Conservation (phyloP, 164 flowering plant species). For the Liriodendron chinense region DNA sequence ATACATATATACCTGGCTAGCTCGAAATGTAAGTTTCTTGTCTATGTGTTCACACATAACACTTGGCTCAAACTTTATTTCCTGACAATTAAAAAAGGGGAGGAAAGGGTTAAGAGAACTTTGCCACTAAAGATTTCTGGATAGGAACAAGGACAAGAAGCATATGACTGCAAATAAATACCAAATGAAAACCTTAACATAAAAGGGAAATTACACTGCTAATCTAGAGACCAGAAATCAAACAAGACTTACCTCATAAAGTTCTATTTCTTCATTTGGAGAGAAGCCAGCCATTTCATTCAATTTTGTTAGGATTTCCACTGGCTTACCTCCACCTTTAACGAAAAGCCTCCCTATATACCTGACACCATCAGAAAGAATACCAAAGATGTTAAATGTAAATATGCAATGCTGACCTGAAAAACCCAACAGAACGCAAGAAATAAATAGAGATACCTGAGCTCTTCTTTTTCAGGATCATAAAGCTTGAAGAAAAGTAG, state of each 20-base stretch:
- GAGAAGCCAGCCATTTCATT: slow-evolving; percentile 91
- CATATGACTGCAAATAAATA: background rate
- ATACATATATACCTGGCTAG: slow-evolving; percentile 61
- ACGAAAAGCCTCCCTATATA: slow-evolving; percentile 90
- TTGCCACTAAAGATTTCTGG: background rate
- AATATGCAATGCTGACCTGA: background rate
- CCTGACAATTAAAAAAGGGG: slow-evolving; percentile 40
- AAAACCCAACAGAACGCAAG: background rate
- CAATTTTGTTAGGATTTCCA: slow-evolving; percentile 62
- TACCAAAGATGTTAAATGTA: background rate
- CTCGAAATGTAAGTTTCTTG: slow-evolving; percentile 64
- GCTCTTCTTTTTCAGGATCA: slow-evolving; percentile 81
- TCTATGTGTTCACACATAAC: slow-evolving; percentile 93
- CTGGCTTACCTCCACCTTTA: slow-evolving; percentile 75
- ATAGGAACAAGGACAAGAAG: background rate
- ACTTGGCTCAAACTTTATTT: slow-evolving; percentile 90
- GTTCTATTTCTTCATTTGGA: slow-evolving; percentile 86
- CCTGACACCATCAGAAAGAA: slow-evolving; percentile 36
- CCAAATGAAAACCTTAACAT: background rate
- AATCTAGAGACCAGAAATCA: background rate
- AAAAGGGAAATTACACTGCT: background rate
- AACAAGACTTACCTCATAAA: slow-evolving; percentile 70
- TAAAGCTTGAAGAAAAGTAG: slow-evolving; percentile 93
- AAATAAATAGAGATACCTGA: slow-evolving; percentile 42
- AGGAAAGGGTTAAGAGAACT: no score